phyloP scores from a whole-genome alignment of 2,329 filamentous ascomycete species.

The Aureobasidium sp. region DNA sequence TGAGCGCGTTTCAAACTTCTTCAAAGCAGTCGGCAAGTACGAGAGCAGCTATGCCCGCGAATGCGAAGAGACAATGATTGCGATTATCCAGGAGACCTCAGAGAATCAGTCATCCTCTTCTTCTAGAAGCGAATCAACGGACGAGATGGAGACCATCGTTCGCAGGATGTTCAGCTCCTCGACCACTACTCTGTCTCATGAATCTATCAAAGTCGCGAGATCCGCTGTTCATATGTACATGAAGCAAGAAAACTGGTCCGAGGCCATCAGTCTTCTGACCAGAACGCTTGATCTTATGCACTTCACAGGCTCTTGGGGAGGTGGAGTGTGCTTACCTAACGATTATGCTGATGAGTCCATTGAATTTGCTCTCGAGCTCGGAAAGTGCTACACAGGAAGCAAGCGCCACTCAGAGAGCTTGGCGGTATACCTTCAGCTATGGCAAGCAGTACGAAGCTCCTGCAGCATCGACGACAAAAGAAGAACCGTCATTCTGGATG shows the following conservation, averaged over 20 bases:
- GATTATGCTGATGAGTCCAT: slow-evolving; percentile 39
- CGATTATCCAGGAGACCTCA: slow-evolving; percentile 37
- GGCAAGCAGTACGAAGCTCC: slow-evolving; percentile 8
- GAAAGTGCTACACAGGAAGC: slow-evolving; percentile 35
- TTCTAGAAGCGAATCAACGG: slow-evolving; percentile 20
- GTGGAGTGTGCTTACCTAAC: slow-evolving; percentile 31
- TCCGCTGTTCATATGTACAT: slow-evolving; percentile 36
- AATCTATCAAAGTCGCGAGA: slow-evolving; percentile 31
- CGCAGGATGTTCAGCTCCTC: neutral
- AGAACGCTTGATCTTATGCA: slow-evolving; percentile 38
- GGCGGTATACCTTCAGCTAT: slow-evolving; percentile 5
- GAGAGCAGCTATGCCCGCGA: neutral
- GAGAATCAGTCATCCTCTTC: slow-evolving; percentile 18
- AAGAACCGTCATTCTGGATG: neutral
- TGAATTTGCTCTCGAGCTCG: slow-evolving; percentile 39
- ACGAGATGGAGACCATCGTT: slow-evolving; percentile 27
- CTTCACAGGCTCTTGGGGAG: slow-evolving; percentile 35
- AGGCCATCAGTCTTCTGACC: slow-evolving; percentile 40
- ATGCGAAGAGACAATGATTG: slow-evolving; percentile 33
- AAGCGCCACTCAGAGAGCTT: slow-evolving; percentile 9
- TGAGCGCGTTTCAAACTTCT: slow-evolving; percentile 30
- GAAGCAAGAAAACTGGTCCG: slow-evolving; percentile 39
- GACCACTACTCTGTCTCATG: neutral
- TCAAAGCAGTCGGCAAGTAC: slow-evolving; percentile 37
- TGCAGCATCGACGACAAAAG: slow-evolving; percentile 9